Evolutionary conservation across 352 stramenopile genomes (phyloP).

Genomic region (Peronospora tabacina): DNA sequence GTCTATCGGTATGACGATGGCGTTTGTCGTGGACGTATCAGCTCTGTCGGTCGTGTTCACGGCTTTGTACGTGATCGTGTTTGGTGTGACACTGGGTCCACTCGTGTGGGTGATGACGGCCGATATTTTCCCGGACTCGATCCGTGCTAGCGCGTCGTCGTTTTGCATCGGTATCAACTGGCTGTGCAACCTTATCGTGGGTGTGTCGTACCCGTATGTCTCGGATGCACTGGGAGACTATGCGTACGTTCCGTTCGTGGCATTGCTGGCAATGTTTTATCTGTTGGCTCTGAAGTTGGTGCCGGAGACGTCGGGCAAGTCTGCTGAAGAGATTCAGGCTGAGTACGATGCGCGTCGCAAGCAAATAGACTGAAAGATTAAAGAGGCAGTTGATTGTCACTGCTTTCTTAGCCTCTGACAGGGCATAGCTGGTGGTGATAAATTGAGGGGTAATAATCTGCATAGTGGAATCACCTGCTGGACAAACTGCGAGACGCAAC

Average conservation of each 20-base stretch:
- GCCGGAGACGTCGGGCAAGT: conserved; percentile 48
- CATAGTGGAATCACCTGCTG: too few species aligned
- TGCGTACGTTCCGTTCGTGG: conserved; percentile 10
- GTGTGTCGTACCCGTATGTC: conserved; percentile 14
- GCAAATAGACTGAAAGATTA: too few species aligned
- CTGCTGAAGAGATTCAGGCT: conserved; percentile 39
- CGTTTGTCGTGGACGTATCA: conserved; percentile 14
- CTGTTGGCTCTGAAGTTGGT: conserved; percentile 22
- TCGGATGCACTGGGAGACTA: conserved; percentile 6
- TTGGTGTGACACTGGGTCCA: conserved; percentile 6
- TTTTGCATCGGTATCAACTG: conserved; percentile 8
- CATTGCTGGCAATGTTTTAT: conserved; percentile 4
- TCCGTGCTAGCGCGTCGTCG: conserved; percentile 1
- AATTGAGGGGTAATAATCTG: too few species aligned
- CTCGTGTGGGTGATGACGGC: conserved; percentile 9
- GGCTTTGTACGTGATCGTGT: conserved; percentile 24
- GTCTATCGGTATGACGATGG: conserved; percentile 21
- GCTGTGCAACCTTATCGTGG: conserved; percentile 15
- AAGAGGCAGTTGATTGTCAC: too few species aligned
- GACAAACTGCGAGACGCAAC: too few species aligned
- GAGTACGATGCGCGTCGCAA: conserved; percentile 21
- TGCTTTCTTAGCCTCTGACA: too few species aligned
- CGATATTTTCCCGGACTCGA: conserved; percentile 5
- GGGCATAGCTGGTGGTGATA: too few species aligned
- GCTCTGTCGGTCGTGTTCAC: conserved; percentile 24